Percentiles rank a stretch among this genome's conserved stretches.
phyloP scores from a whole-genome alignment of 805 yeast species.

The Lipomyces japonicus region DNA sequence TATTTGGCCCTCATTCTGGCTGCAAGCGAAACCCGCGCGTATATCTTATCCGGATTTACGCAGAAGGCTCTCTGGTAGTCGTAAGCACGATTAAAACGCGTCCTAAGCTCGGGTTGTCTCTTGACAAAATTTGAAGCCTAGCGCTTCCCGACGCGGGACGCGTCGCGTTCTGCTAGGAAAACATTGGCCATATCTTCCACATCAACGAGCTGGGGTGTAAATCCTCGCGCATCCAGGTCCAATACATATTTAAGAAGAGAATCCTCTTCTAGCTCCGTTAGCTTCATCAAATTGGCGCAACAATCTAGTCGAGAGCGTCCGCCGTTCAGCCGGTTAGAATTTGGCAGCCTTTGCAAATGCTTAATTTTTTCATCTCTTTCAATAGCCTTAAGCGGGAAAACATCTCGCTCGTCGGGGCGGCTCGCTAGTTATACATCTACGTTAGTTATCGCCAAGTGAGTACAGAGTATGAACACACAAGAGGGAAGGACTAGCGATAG shows the following conservation, averaged over 20 bases:
- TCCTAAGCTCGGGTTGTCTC: too few relatives aligned
- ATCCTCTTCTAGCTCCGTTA: background rate
- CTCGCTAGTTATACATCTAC: too few relatives aligned
- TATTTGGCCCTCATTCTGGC: background rate
- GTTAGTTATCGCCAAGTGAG: too few relatives aligned
- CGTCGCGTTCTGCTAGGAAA: background rate
- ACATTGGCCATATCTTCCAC: slow-evolving; percentile 6
- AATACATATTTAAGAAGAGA: slow-evolving; percentile 1
- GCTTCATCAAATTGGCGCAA: background rate
- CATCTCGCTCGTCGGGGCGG: background rate
- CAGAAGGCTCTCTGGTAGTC: too few relatives aligned
- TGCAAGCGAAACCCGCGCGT: too few relatives aligned
- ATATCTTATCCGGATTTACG: too few relatives aligned
- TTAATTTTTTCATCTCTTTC: background rate
- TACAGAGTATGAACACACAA: too few relatives aligned
- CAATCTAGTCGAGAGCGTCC: background rate
- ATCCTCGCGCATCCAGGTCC: slow-evolving; percentile 7
- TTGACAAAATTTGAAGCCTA: slow-evolving; percentile 1
- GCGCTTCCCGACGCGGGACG: background rate
- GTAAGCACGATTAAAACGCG: too few relatives aligned
- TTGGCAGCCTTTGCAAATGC: background rate
- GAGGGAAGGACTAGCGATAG: too few relatives aligned
- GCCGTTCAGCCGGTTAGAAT: background rate
- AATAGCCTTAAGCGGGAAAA: background rate
- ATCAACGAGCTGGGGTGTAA: slow-evolving; percentile 3